phyloP scores from a whole-genome alignment of 768 basidiomycete genomes.

The Panaeolus papilionaceus region DNA sequence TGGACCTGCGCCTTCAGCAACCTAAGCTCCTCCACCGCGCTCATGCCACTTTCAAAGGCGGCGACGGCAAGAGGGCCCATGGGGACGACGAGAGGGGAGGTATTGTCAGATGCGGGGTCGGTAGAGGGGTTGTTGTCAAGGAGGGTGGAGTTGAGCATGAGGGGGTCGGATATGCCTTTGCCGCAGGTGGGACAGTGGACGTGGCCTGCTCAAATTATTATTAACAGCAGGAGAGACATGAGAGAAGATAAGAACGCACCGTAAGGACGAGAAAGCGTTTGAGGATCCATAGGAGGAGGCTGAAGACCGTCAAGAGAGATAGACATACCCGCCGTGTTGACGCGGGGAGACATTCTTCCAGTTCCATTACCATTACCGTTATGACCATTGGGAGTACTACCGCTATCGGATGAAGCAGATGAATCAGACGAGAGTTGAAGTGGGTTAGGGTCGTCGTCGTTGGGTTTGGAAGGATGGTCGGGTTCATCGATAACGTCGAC shows the following conservation, averaged over 20 bases:
- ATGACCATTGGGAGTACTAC: background rate
- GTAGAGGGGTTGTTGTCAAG: constrained; percentile 46
- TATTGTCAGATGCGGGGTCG: background rate
- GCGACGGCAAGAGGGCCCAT: constrained; percentile 66
- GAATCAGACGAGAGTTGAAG: background rate
- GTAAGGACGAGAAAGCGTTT: constrained; percentile 36
- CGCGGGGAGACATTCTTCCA: background rate
- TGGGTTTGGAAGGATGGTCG: background rate
- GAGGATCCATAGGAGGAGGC: constrained; percentile 40
- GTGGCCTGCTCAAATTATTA: constrained; percentile 39
- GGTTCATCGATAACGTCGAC: background rate
- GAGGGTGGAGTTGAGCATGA: constrained; percentile 39
- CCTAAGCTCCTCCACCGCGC: constrained; percentile 78
- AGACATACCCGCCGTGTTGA: constrained; percentile 37
- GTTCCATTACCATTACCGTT: background rate
- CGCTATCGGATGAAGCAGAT: too few relatives aligned
- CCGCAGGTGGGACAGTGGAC: constrained; percentile 63
- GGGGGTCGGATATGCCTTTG: constrained; percentile 51
- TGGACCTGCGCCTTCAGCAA: constrained; percentile 86
- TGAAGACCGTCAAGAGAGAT: constrained; percentile 60
- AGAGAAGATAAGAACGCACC: constrained; percentile 25
- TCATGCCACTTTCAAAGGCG: constrained; percentile 69
- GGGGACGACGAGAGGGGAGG: constrained; percentile 49
- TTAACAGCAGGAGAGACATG: constrained; percentile 47
- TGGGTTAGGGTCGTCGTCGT: background rate